phyloP scores from a whole-genome alignment of 176 grass and related monocot genomes.

The Puya raimondii region DNA sequence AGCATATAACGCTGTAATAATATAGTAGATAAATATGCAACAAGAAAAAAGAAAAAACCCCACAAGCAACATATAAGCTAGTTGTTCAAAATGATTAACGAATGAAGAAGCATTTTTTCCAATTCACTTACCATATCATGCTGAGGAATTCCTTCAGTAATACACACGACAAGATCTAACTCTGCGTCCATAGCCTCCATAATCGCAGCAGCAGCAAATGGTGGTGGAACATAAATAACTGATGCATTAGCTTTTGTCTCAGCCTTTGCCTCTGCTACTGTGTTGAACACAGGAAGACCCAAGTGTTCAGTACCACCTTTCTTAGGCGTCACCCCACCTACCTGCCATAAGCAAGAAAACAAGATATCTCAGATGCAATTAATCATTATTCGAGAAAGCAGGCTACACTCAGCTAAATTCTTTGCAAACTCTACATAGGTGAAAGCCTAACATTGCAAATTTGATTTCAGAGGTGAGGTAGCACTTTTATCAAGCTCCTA shows the following conservation, averaged over 20 bases:
- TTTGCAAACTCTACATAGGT: background rate
- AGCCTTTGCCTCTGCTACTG: constrained; percentile 88
- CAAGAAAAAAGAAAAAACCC: background rate
- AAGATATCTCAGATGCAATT: background rate
- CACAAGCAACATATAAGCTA: background rate
- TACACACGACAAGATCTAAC: constrained; percentile 89
- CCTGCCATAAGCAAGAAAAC: constrained; percentile 29
- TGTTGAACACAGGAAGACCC: constrained; percentile 84
- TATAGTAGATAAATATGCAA: background rate
- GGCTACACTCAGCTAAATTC: background rate
- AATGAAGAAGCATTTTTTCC: background rate
- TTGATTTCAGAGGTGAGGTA: no score
- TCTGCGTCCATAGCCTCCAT: constrained; percentile 95
- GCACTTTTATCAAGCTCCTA: no score
- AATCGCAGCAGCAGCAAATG: constrained; percentile 95
- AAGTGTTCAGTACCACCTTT: constrained; percentile 99
- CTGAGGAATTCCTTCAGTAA: constrained; percentile 98
- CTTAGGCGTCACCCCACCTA: constrained; percentile 94
- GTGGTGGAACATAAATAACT: constrained; percentile 95
- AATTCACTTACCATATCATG: constrained; percentile 80
- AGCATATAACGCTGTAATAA: background rate
- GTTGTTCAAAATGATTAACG: background rate
- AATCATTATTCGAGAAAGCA: background rate
- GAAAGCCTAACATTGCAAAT: background rate
- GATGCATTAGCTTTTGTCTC: constrained; percentile 98